Conservation (phyloP, 1,139 yeast species). For the Blastobotrys persicus region DNA sequence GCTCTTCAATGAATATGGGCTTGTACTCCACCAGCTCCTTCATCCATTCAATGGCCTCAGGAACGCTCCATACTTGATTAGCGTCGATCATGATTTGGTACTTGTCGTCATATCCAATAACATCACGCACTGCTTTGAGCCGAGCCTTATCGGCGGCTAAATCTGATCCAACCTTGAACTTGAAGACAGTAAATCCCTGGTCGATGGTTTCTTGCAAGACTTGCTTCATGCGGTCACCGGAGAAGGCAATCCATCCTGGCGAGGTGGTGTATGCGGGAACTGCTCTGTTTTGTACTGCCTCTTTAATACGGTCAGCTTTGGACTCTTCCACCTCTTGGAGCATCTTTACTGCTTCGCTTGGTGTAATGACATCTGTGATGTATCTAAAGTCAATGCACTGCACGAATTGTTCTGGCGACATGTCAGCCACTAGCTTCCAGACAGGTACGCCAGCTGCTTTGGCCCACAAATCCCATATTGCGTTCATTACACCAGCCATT, state of each 20-base stretch:
- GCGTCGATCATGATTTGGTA: constrained; percentile 35
- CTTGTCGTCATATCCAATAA: constrained; percentile 34
- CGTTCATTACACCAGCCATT: constrained; percentile 34
- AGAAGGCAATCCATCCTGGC: constrained; percentile 43
- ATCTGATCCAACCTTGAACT: constrained; percentile 41
- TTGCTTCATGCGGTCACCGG: constrained; percentile 39
- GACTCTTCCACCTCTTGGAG: constrained; percentile 31
- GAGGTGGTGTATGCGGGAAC: constrained; percentile 44
- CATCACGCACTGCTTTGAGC: constrained; percentile 38
- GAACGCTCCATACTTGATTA: constrained; percentile 41
- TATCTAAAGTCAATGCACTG: constrained; percentile 39
- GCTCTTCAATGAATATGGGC: constrained; percentile 41
- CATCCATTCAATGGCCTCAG: constrained; percentile 41
- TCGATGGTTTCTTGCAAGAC: constrained; percentile 35
- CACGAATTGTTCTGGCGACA: constrained; percentile 39
- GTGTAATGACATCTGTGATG: constrained; percentile 38
- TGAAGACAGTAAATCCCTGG: constrained; percentile 40
- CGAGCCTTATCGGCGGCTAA: constrained; percentile 37
- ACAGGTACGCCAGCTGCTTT: constrained; percentile 34
- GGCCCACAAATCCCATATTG: constrained; percentile 41
- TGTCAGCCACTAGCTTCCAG: constrained; percentile 39
- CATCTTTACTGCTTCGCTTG: constrained; percentile 37
- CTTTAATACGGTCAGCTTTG: constrained; percentile 35
- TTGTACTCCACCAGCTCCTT: constrained; percentile 35
- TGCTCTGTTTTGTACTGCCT: constrained; percentile 36